These are phyloP conservation scores for Capsicum rhomboideum DNA, from an alignment of 257 asterid species.

Conservation along the genomic window DNA sequence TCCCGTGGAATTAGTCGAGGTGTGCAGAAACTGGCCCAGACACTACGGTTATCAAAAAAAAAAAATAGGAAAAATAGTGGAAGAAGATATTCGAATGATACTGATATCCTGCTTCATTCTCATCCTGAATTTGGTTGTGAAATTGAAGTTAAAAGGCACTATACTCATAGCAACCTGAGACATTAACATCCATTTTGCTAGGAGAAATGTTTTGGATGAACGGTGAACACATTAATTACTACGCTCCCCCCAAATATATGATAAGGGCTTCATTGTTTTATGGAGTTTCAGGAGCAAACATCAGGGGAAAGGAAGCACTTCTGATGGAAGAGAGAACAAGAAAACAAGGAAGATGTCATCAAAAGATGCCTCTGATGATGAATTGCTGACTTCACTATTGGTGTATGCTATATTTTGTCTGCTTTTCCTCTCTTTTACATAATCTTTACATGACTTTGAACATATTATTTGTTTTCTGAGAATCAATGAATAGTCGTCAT, in stretches of 20 bases:
- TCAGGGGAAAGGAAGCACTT: conserved; percentile 25
- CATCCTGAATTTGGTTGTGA: neutral
- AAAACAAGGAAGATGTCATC: conserved; percentile 24
- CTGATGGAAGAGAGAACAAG: conserved; percentile 21
- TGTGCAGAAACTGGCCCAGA: too few species aligned
- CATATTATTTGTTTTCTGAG: neutral
- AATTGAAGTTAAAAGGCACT: neutral
- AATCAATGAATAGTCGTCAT: neutral
- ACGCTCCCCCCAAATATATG: conserved; percentile 1
- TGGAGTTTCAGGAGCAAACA: conserved; percentile 36
- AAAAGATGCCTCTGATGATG: conserved; percentile 45
- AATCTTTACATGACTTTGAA: neutral
- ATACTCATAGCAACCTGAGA: neutral
- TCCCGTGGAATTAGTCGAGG: too few species aligned
- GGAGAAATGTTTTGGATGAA: neutral
- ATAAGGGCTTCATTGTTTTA: conserved; percentile 2
- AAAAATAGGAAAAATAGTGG: neutral
- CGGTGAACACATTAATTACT: neutral
- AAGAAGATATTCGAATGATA: neutral
- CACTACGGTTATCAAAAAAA: too few species aligned
- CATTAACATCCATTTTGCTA: neutral
- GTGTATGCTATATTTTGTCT: conserved; percentile 35
- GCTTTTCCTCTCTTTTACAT: neutral
- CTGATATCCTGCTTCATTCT: neutral
- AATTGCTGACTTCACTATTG: conserved; percentile 38